Base-by-base conservation (phyloP, 2,329 filamentous ascomycete species). In the Sporothrix luriei region DNA sequence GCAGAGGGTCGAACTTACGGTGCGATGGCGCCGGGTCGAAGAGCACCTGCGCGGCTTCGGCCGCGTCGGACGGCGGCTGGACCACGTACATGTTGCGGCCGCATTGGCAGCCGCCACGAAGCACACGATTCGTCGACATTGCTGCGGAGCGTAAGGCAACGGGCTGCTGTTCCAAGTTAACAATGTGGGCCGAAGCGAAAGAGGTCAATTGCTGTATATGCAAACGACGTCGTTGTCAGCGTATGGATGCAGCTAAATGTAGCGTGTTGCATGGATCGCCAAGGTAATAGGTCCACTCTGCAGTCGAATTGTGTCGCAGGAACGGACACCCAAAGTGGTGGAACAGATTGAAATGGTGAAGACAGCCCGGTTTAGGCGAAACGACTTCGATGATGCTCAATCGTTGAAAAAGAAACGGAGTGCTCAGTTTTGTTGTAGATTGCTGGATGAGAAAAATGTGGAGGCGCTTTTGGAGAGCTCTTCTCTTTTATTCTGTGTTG, bases 71-170 rank as follows among this genome's bases (percentile, higher is more conserved):
- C 1, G 93, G 93, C 29, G 94, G 84, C 59, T 87, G 80, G 74
- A 97, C 88, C 70, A 88, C 84, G 80, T 97, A 97, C 76, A 89
- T 85, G 76, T 95, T 97, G 72, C 94, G 88, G 70, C 93, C 93
- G 79, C 94, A 97, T 68, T 90, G 89, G 82, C 94, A 97, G 73
- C 89, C 87, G 75, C 93, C 93, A 73, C 86, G 88, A 70, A 97
- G 84, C 51, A 84, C 84, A 71, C 85, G 81, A 33, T n/a, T 80
- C 6, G 65, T 46, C 48, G 70, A 33, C 68, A 72, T 70, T n/a
- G 19, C 11, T 54, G 16, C 16, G 16, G 26, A 29, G 62, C 16
- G 26, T 4, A 38, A 19, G 52, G 1, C 14, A 38, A 43, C 7
- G 14, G 14, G 3, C 3, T 6, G 6, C 52, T 24, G 14, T 24